Conservation (phyloP, 352 stramenopile genomes). For the Phytophthora capsici region DNA sequence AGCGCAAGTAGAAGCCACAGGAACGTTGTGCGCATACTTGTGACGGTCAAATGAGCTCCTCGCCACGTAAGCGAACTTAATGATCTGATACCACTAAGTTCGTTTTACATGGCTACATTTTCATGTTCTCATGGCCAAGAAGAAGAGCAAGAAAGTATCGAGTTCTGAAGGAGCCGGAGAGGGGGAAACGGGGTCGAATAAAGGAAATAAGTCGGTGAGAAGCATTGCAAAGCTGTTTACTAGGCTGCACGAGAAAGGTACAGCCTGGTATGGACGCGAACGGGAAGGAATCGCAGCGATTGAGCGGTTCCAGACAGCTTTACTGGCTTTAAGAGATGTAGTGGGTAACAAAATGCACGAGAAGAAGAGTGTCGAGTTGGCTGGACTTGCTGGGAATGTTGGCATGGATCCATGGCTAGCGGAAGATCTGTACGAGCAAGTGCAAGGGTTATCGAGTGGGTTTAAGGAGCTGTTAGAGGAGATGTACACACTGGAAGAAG, state of each 20-base stretch:
- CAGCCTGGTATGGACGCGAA: constrained; percentile 67
- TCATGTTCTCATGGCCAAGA: constrained; percentile 44
- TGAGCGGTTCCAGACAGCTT: constrained; percentile 71
- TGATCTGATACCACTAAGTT: neutral
- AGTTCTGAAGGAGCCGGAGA: neutral
- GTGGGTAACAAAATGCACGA: constrained; percentile 1
- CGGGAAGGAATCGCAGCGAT: constrained; percentile 70
- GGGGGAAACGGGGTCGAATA: constrained; percentile 7
- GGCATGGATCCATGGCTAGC: constrained; percentile 73
- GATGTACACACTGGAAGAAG: constrained; percentile 63
- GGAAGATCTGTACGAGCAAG: constrained; percentile 72
- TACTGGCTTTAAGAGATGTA: constrained; percentile 47
- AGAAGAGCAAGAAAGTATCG: constrained; percentile 40
- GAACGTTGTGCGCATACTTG: constrained; percentile 26
- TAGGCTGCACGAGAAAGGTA: constrained; percentile 48
- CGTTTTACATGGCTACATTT: neutral
- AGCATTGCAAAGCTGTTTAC: constrained; percentile 39
- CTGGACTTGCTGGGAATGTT: constrained; percentile 36
- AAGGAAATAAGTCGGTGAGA: neutral
- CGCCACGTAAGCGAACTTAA: constrained; percentile 33
- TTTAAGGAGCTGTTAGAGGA: constrained; percentile 63
- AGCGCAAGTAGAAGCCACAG: constrained; percentile 37
- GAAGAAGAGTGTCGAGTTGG: constrained; percentile 18
- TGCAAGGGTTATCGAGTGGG: constrained; percentile 49
- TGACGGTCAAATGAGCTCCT: constrained; percentile 10